These are phyloP conservation scores for Neoascochyta sp. DNA, from an alignment of 2,329 filamentous ascomycete species.

Conservation along the genomic window DNA sequence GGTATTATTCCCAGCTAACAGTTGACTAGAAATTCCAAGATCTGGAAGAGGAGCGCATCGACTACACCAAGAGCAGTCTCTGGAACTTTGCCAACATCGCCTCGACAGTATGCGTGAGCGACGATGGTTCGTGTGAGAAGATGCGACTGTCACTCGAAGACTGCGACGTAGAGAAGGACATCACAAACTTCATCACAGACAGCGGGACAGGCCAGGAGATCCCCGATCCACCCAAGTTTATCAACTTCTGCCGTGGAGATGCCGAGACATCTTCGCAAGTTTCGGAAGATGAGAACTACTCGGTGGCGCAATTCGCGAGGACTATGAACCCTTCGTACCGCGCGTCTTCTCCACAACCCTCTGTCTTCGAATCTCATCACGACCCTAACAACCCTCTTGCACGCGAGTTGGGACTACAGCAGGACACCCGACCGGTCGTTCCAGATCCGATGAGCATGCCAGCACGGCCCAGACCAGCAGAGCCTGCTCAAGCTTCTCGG, in stretches of 20 bases:
- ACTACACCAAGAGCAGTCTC: constrained; percentile 95
- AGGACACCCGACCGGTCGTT: constrained; percentile 28
- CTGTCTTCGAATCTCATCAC: constrained; percentile 86
- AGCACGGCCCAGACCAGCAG: constrained; percentile 4
- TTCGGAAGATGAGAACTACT: constrained; percentile 85
- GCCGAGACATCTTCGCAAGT: constrained; percentile 75
- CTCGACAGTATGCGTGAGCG: constrained; percentile 95
- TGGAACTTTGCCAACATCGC: constrained; percentile 98
- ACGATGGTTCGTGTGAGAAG: constrained; percentile 91
- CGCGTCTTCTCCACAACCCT: constrained; percentile 93
- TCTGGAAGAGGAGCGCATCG: constrained; percentile 90
- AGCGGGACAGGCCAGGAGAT: constrained; percentile 94
- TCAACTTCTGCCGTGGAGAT: constrained; percentile 96
- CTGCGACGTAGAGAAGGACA: constrained; percentile 96
- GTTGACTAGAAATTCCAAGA: constrained; percentile 84
- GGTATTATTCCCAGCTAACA: constrained; percentile 6
- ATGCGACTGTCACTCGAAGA: constrained; percentile 88
- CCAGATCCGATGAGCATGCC: constrained; percentile 20
- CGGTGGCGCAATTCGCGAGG: constrained; percentile 90
- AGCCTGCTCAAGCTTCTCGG: constrained; percentile 5
- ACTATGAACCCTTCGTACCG: constrained; percentile 95
- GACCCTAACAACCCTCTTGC: constrained; percentile 74
- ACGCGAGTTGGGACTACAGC: constrained; percentile 60
- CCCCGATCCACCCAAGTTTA: constrained; percentile 93
- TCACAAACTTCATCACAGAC: constrained; percentile 81